Evolutionary conservation across 1,284 basidiomycete species (phyloP).

Genomic region (Taiwanofungus camphoratus): DNA sequence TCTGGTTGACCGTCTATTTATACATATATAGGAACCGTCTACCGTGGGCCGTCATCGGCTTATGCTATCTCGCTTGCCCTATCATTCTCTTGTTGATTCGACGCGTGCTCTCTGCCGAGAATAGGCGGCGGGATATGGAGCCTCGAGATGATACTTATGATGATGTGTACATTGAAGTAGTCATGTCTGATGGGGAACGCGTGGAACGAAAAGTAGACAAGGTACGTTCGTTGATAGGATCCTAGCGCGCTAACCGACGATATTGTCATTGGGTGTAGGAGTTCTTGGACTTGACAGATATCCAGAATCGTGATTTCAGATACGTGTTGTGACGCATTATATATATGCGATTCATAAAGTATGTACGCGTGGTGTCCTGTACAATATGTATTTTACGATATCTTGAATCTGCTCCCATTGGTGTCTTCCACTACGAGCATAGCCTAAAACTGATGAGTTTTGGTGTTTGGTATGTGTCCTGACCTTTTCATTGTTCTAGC

Average conservation of each 20-base stretch:
- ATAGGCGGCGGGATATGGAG: slow-evolving; percentile 51
- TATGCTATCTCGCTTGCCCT: slow-evolving; percentile 46
- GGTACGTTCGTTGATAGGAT: slow-evolving; percentile 29
- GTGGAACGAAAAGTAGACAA: slow-evolving; percentile 53
- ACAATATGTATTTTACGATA: no score
- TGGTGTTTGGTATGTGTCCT: no score
- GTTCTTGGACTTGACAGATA: slow-evolving; percentile 24
- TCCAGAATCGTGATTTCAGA: slow-evolving; percentile 25
- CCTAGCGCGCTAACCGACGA: not conserved
- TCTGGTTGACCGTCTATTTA: not conserved
- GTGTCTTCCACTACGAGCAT: not conserved
- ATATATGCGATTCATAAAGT: no score
- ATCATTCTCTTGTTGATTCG: slow-evolving; percentile 45
- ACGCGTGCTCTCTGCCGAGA: slow-evolving; percentile 51
- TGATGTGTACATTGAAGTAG: slow-evolving; percentile 51
- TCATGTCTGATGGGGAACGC: slow-evolving; percentile 38
- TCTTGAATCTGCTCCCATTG: no score
- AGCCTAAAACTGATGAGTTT: not conserved
- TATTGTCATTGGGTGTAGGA: slow-evolving; percentile 11
- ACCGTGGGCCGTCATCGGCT: slow-evolving; percentile 58
- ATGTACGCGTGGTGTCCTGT: no score
- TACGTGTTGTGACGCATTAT: slow-evolving; percentile 20
- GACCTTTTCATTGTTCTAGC: slow-evolving; percentile 1
- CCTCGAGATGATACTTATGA: slow-evolving; percentile 50
- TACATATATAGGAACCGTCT: slow-evolving; percentile 40